Evolutionary conservation across 352 stramenopile genomes (phyloP).

Genomic region (Pythium periplocum): DNA sequence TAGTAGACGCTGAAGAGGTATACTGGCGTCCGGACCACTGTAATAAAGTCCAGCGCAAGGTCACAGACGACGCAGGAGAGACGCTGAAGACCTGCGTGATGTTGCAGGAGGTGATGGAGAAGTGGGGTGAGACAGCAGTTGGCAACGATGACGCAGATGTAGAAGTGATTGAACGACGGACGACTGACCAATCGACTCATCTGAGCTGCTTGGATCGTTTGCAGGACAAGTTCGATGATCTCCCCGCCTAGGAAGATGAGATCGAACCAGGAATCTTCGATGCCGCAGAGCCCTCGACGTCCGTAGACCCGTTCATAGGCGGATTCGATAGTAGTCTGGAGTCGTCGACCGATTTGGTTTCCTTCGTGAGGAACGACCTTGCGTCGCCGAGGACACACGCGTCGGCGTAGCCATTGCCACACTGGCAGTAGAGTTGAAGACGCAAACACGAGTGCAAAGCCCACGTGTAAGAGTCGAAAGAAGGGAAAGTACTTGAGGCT

Average conservation of each 20-base stretch:
- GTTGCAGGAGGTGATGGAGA: neutral
- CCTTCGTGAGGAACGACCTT: too few relatives aligned
- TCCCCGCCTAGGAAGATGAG: slow-evolving; percentile 9
- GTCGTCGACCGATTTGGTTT: too few relatives aligned
- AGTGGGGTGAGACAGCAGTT: slow-evolving; percentile 12
- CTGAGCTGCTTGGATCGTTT: slow-evolving; percentile 9
- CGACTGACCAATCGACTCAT: slow-evolving; percentile 9
- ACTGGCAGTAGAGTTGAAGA: too few relatives aligned
- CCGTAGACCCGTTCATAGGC: neutral
- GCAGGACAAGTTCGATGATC: slow-evolving; percentile 8
- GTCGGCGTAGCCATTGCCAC: too few relatives aligned
- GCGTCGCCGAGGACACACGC: too few relatives aligned
- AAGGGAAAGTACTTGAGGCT: too few relatives aligned
- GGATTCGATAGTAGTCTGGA: too few relatives aligned
- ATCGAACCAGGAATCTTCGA: slow-evolving; percentile 16
- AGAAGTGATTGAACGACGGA: slow-evolving; percentile 6
- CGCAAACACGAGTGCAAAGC: too few relatives aligned
- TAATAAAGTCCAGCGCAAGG: slow-evolving; percentile 11
- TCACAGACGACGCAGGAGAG: slow-evolving; percentile 8
- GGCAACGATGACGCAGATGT: slow-evolving; percentile 6
- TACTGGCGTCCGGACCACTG: slow-evolving; percentile 6
- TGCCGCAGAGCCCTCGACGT: slow-evolving; percentile 4
- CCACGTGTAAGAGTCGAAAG: too few relatives aligned
- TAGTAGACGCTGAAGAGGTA: slow-evolving; percentile 3
- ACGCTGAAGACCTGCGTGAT: neutral